phyloP scores from a whole-genome alignment of 345 rosid species.

The Sisymbrium irio region DNA sequence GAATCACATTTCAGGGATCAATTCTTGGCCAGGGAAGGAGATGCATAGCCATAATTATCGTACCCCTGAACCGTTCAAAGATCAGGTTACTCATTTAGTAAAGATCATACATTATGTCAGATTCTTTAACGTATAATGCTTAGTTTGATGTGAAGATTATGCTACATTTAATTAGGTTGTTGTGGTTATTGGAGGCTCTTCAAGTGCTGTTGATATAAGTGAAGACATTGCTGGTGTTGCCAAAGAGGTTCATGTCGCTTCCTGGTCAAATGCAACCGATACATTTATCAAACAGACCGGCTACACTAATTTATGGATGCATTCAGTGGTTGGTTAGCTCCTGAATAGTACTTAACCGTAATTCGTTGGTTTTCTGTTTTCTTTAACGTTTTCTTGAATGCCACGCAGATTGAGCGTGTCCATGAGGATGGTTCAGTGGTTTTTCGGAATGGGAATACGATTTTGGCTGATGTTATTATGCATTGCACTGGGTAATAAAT shows the following conservation, averaged over 20 bases:
- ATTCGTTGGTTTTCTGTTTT: no score
- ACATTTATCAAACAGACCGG: conserved; percentile 44
- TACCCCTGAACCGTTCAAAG: conserved; percentile 54
- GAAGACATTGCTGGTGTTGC: conserved; percentile 52
- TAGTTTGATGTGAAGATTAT: background rate
- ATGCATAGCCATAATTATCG: conserved; percentile 90
- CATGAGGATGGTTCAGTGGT: conserved; percentile 57
- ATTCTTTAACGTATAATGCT: background rate
- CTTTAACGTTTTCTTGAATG: background rate
- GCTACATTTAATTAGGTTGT: conserved; percentile 45
- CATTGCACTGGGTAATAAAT: conserved; percentile 96
- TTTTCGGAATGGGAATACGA: conserved; percentile 52
- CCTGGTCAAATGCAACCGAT: conserved; percentile 50
- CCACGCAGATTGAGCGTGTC: conserved; percentile 44
- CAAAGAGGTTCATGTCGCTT: conserved; percentile 70
- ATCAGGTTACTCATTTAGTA: conserved; percentile 49
- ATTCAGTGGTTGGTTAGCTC: conserved; percentile 62
- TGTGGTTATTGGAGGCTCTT: conserved; percentile 63
- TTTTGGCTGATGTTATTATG: conserved; percentile 54
- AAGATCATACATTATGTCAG: background rate
- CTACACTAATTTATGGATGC: conserved; percentile 59
- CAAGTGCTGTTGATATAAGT: conserved; percentile 72
- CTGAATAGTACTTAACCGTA: no score
- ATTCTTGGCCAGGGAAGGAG: conserved; percentile 87
- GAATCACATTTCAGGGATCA: conserved; percentile 47